phyloP scores from a whole-genome alignment of 805 yeast genomes.

The Crinitomyces ghanaensis region DNA sequence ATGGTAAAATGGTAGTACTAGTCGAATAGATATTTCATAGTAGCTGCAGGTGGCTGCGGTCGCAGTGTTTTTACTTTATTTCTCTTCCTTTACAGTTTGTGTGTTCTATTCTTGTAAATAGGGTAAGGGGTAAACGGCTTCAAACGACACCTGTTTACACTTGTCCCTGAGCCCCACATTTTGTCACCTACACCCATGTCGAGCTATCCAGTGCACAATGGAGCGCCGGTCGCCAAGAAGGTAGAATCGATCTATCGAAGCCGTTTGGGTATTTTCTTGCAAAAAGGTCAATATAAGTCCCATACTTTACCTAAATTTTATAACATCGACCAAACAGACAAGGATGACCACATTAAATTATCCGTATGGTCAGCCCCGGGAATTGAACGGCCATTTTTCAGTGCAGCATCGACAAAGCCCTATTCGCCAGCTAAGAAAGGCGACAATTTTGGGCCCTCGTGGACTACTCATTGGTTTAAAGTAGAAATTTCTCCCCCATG shows the following conservation, averaged over 20 bases:
- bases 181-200: no score
- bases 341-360: slow-evolving; percentile 33
- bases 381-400: slow-evolving; percentile 49
- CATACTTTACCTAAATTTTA: slow-evolving; percentile 75
- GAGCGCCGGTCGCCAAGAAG: slow-evolving; percentile 73
- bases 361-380: slow-evolving; percentile 65
- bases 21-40: no score
- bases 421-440: slow-evolving; percentile 39
- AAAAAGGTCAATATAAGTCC: slow-evolving; percentile 61
- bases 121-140: no score
- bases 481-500: slow-evolving; percentile 54
- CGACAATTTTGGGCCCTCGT: slow-evolving; percentile 80
- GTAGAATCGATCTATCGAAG: slow-evolving; percentile 62
- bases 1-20: slow-evolving; percentile 7
- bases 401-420: slow-evolving; percentile 30
- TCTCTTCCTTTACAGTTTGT: no score
- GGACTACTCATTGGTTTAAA: slow-evolving; percentile 95
- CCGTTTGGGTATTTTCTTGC: slow-evolving; percentile 63
- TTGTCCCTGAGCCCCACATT: no score
- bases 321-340: slow-evolving; percentile 31
- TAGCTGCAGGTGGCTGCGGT: no score
- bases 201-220: no score
- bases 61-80: no score
- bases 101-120: no score
- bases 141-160: no score